phyloP scores from a whole-genome alignment of 2,329 filamentous ascomycete genomes.

The Fusarium secorum region DNA sequence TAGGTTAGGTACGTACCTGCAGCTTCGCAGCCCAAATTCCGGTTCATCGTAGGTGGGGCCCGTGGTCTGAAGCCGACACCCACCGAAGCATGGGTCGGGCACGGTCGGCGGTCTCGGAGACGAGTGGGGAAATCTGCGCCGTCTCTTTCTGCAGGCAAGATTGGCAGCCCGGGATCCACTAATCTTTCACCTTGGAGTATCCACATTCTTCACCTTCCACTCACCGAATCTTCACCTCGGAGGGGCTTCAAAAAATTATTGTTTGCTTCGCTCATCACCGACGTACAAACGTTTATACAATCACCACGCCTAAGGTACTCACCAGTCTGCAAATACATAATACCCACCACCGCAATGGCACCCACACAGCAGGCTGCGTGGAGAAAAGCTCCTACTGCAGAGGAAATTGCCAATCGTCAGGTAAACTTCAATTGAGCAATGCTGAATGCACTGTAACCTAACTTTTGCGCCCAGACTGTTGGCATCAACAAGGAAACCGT shows the following conservation, averaged over 20 bases:
- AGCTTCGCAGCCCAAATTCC: slow-evolving; percentile 1
- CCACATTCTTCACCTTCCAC: slow-evolving; percentile 23
- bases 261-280: slow-evolving; percentile 17
- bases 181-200: neutral
- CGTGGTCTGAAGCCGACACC: slow-evolving; percentile 7
- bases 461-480: slow-evolving; percentile 68
- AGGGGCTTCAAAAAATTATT: slow-evolving; percentile 47
- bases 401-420: slow-evolving; percentile 69
- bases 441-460: slow-evolving; percentile 1
- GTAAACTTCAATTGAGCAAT: slow-evolving; percentile 50
- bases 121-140: slow-evolving; percentile 22
- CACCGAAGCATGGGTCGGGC: slow-evolving; percentile 14
- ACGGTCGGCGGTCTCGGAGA: slow-evolving; percentile 27
- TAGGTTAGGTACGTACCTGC: slow-evolving; percentile 18
- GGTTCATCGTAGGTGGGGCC: slow-evolving; percentile 14
- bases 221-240: slow-evolving; percentile 36
- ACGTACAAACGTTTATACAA: neutral
- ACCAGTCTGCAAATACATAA: neutral
- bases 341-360: slow-evolving; percentile 41
- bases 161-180: neutral
- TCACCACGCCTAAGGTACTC: slow-evolving; percentile 8
- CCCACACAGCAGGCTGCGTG: slow-evolving; percentile 47
- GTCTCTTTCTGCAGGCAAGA: slow-evolving; percentile 2
- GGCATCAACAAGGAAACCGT: slow-evolving; percentile 90
- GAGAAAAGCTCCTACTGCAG: slow-evolving; percentile 54